Percentiles rank a stretch among this genome's conserved stretches.
phyloP scores from a whole-genome alignment of 768 basidiomycete species.

The Lactarius hatsudake region DNA sequence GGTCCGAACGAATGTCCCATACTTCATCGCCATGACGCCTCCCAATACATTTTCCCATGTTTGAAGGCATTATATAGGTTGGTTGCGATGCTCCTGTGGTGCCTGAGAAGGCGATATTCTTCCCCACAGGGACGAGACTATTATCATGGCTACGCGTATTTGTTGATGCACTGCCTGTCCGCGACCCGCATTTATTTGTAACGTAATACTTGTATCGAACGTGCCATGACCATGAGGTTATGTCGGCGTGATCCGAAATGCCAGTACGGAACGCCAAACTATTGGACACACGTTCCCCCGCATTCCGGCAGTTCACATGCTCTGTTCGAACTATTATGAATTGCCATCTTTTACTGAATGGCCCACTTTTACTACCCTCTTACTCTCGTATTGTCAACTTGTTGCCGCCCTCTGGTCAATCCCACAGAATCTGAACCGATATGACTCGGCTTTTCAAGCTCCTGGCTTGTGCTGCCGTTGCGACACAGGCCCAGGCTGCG shows the following conservation, averaged over 20 bases:
- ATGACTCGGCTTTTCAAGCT: slow-evolving; percentile 11
- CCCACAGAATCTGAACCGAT: background rate
- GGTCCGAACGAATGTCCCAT: background rate
- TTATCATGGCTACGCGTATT: background rate
- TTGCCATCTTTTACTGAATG: background rate
- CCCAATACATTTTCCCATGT: background rate
- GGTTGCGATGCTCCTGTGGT: background rate
- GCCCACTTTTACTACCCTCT: background rate
- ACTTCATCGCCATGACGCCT: background rate
- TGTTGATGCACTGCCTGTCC: background rate
- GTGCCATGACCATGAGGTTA: background rate
- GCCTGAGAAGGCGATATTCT: background rate
- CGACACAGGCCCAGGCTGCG: slow-evolving; percentile 3
- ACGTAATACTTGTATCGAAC: background rate
- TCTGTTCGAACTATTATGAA: no score
- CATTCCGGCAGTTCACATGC: background rate
- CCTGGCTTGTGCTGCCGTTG: slow-evolving; percentile 13
- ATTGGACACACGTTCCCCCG: background rate
- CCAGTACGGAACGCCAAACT: no score
- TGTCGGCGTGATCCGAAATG: background rate
- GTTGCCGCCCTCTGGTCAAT: background rate
- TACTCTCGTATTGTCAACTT: background rate
- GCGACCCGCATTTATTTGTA: background rate
- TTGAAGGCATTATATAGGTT: background rate
- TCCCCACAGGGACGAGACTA: background rate